A percentile compares a stretch with the other conserved stretches of the same genome.
phyloP scores from a whole-genome alignment of 768 basidiomycete genomes.

The Macrocybe gigantea region DNA sequence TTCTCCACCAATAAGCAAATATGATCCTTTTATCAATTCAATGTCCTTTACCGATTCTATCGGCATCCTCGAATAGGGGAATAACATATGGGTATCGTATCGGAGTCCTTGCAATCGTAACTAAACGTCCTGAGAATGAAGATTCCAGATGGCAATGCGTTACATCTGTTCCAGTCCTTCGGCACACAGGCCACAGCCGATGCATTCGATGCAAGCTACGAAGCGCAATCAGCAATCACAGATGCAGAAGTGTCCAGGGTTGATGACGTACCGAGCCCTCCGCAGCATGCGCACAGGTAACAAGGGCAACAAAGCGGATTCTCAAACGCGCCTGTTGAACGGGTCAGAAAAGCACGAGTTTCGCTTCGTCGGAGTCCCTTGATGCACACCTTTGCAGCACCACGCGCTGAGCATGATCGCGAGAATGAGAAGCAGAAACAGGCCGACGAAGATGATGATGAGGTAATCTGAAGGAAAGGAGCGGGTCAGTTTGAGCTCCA shows the following conservation, averaged over 20 bases:
- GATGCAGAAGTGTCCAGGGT: background rate
- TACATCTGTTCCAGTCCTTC: conserved; percentile 35
- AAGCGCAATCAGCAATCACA: background rate
- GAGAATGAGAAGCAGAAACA: conserved; percentile 47
- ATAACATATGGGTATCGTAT: too few relatives aligned
- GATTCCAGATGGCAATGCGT: background rate
- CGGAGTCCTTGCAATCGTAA: too few relatives aligned
- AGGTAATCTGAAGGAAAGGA: conserved; percentile 42
- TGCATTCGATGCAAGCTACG: conserved; percentile 60
- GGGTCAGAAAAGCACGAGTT: background rate
- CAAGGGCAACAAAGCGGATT: conserved; percentile 68
- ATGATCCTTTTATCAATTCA: too few relatives aligned
- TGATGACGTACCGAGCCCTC: conserved; percentile 47
- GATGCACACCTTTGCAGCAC: conserved; percentile 51
- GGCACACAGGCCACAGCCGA: conserved; percentile 63
- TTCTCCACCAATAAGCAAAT: too few relatives aligned
- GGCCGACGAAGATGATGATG: conserved; percentile 59
- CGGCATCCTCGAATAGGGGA: too few relatives aligned
- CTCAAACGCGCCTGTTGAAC: conserved; percentile 39
- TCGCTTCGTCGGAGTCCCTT: background rate
- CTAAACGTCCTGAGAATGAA: too few relatives aligned
- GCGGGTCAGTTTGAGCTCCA: too few relatives aligned
- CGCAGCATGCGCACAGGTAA: conserved; percentile 69
- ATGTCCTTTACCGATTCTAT: too few relatives aligned
- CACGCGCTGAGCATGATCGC: conserved; percentile 57